Percentiles rank a stretch among this genome's conserved stretches.
Conservation (phyloP, 2,329 filamentous ascomycete genomes). For the Whalleya microplaca region DNA sequence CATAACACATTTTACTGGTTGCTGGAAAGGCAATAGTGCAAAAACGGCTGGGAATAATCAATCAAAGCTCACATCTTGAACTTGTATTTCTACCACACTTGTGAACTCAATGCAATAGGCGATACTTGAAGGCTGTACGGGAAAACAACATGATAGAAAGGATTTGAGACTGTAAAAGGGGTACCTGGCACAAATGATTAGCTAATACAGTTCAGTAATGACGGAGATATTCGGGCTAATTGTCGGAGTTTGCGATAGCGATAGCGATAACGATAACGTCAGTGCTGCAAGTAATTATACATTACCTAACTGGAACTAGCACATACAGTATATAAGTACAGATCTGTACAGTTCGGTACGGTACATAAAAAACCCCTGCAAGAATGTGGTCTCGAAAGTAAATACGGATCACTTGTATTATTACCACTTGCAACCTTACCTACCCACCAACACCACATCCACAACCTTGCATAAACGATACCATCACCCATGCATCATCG, state of each 20-base stretch:
- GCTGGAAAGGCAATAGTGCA: no score
- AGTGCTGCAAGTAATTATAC: background rate
- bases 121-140: no score
- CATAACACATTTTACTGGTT: no score
- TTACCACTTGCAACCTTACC: conserved; percentile 3
- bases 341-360: background rate
- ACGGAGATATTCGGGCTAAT: background rate
- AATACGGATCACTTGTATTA: no score
- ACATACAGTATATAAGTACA: background rate
- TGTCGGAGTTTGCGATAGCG: background rate
- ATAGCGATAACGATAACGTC: background rate
- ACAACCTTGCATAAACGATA: conserved; percentile 15
- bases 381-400: background rate
- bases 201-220: background rate
- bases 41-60: no score
- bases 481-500: conserved; percentile 18
- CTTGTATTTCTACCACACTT: no score
- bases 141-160: no score
- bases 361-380: background rate
- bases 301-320: no score
- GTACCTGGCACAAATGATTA: background rate
- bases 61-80: no score
- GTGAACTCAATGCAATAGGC: no score
- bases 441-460: background rate
- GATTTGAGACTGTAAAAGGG: no score